Conservation (phyloP, 805 yeast genomes). For the Starmerella riodocensis region DNA sequence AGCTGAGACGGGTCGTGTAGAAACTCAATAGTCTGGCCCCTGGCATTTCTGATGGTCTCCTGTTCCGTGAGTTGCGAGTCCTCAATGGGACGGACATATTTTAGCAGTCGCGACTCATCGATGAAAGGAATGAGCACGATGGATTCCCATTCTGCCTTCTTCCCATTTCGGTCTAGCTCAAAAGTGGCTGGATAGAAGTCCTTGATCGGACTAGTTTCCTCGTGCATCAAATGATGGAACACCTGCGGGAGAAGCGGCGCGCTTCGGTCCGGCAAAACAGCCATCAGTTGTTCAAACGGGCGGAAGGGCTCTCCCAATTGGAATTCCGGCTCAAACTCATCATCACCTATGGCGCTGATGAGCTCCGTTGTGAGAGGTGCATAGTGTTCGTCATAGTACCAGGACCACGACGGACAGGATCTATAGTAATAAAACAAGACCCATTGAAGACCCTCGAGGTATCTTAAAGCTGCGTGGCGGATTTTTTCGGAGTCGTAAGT, state of each 20-base stretch:
- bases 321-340: constrained; percentile 47
- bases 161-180: constrained; percentile 82
- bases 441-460: constrained; percentile 94
- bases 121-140: constrained; percentile 87
- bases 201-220: constrained; percentile 67
- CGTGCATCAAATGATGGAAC: constrained; percentile 74
- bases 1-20: constrained; percentile 64
- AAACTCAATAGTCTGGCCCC: constrained; percentile 59
- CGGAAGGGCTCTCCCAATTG: constrained; percentile 65
- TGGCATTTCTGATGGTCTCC: constrained; percentile 59
- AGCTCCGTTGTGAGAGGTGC: constrained; percentile 91
- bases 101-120: constrained; percentile 61
- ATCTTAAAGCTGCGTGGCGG: constrained; percentile 57
- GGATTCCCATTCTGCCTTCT: constrained; percentile 95
- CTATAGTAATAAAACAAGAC: constrained; percentile 79
- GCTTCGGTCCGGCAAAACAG: constrained; percentile 91
- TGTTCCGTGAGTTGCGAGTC: constrained; percentile 43
- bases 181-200: constrained; percentile 88
- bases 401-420: constrained; percentile 91
- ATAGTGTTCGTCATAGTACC: constrained; percentile 84
- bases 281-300: constrained; percentile 95
- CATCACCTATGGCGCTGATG: constrained; percentile 44
- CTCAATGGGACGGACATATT: constrained; percentile 59
- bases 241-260: constrained; percentile 60
- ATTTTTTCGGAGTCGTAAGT: constrained; percentile 43